Evolutionary conservation across 345 rosid genomes (phyloP).

Genomic region (Cardiospermum halicacabum): DNA sequence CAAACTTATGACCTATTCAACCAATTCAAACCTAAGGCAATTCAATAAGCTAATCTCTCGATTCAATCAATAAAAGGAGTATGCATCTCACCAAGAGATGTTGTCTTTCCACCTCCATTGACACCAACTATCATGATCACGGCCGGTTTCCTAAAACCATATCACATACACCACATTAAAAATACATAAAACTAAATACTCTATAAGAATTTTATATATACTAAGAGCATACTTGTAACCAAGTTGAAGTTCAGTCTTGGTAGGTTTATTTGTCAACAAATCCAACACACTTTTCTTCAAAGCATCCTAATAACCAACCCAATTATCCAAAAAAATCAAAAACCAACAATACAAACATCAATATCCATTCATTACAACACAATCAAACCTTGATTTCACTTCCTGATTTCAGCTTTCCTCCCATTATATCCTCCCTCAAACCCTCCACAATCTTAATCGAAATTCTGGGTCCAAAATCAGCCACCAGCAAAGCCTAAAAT

Average conservation of each 20-base stretch:
- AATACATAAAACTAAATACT: not conserved
- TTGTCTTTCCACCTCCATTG: constrained; percentile 96
- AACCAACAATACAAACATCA: not conserved
- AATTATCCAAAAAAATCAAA: not conserved
- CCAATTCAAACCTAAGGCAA: not conserved
- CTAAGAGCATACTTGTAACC: constrained; percentile 59
- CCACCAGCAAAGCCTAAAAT: constrained; percentile 68
- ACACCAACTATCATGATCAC: constrained; percentile 85
- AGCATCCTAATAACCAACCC: constrained; percentile 50
- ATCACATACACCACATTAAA: not conserved
- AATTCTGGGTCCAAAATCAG: constrained; percentile 94
- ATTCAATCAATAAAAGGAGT: not conserved
- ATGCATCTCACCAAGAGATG: constrained; percentile 76
- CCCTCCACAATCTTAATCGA: constrained; percentile 86
- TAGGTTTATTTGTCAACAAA: constrained; percentile 59
- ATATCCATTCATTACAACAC: not conserved
- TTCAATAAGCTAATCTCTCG: not conserved
- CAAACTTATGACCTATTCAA: not conserved
- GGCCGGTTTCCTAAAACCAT: constrained; percentile 75
- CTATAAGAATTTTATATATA: not conserved
- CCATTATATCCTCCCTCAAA: constrained; percentile 67
- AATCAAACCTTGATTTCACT: constrained; percentile 67
- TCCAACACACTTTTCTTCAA: constrained; percentile 74
- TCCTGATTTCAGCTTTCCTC: constrained; percentile 88
- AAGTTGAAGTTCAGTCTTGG: constrained; percentile 76